Base-by-base conservation (phyloP, 805 yeast genomes). In the Starmerella scarabaei region DNA sequence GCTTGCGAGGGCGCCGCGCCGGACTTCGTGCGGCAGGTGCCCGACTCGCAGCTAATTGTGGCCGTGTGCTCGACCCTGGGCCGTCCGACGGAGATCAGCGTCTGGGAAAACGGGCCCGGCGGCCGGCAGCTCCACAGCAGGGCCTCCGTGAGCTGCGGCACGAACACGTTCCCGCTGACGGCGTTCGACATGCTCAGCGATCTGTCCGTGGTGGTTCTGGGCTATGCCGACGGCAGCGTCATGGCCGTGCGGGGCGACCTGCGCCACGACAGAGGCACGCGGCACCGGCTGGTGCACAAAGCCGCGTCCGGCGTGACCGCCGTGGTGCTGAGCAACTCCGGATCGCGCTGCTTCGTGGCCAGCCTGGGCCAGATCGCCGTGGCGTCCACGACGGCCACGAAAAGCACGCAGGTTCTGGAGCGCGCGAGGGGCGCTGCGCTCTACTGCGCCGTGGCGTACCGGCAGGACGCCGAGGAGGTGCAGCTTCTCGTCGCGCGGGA, bases 181-280 rank as follows among this genome's bases (percentile, higher is more conserved):
- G 69, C 81, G 24, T 69, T 80, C 45, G 66, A 69, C 14, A 60
- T 69, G 36, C 68, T 75, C 14, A 49, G 58, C 1, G 75, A 71
- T 43, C 70, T 77, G 44, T 68, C 82, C 3, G 71, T 81, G 26
- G 57, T 80, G 5, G 86, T 80, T 0, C 61, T 82, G 34, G 94
- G 94, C 0, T 82, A 75, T 51, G 78, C 86, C 12, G 79, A 85
- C 57, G 98, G 98, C 2, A 68, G 75, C 17, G 84, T 86, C 2
- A 64, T 86, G 2, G 62, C 86, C 5, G 72, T 86, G 0, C 63
- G 97, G 46, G 98, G 98, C 7, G 97, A 91, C 57, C 58, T 91
- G 24, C 49, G 83, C 5, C 73, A 85, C 50, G 98, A 91, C 54
- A 65, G 94, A 43, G 97, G 97, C 0, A 75, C 94, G 8, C 72